Percentiles rank a stretch among this genome's conserved stretches.
Evolutionary conservation across 169 alveolate genomes (phyloP).

Genomic region (Plasmodium chabaudi): DNA sequence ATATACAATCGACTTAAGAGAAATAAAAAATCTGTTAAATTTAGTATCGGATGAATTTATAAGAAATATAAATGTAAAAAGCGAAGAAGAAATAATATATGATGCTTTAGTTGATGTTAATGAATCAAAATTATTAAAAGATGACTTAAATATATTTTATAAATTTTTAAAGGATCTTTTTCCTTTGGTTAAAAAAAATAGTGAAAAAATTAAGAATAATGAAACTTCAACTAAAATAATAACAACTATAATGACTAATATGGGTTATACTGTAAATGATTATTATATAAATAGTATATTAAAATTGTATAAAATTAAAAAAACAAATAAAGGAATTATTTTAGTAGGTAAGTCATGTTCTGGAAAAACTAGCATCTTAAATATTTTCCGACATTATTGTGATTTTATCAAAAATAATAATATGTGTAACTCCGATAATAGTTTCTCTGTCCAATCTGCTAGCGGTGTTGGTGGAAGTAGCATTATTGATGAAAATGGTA

Average conservation of each 20-base stretch:
- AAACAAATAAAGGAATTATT: constrained; percentile 75
- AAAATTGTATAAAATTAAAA: constrained; percentile 67
- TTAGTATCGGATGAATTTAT: constrained; percentile 66
- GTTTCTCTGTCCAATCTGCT: background rate
- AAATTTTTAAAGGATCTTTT: constrained; percentile 63
- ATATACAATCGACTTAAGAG: constrained; percentile 98
- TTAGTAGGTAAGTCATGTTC: constrained; percentile 68
- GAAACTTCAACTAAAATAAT: constrained; percentile 49
- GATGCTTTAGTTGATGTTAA: constrained; percentile 71
- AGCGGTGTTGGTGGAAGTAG: background rate
- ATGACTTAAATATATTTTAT: constrained; percentile 68
- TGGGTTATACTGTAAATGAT: constrained; percentile 74
- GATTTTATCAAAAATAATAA: constrained; percentile 23
- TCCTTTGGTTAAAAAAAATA: constrained; percentile 49
- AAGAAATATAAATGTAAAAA: constrained; percentile 29
- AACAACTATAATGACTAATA: constrained; percentile 60
- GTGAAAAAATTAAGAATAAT: constrained; percentile 39
- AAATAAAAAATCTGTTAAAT: constrained; percentile 95
- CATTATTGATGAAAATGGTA: constrained; percentile 1
- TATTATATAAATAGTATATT: constrained; percentile 66
- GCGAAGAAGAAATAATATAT: constrained; percentile 70
- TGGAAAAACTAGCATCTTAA: constrained; percentile 75
- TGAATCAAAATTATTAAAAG: constrained; percentile 66
- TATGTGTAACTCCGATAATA: background rate
- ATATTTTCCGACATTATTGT: constrained; percentile 61